Evolutionary conservation across 192 early-diverging fungal species (phyloP).

Genomic region (Entomortierella parvispora): DNA sequence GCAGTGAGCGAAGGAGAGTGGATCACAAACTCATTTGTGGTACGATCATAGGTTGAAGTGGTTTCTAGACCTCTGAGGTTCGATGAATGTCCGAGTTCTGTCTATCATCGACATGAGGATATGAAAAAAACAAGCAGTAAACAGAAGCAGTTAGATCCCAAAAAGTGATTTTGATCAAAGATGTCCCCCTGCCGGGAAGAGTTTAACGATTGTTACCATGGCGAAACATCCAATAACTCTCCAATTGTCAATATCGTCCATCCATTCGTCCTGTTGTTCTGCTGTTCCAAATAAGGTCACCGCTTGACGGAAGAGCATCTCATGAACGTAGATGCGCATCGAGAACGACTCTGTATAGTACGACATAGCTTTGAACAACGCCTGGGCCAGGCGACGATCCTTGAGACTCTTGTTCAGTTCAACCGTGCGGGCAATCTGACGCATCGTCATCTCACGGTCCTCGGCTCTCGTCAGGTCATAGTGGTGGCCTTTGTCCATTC

Average conservation of each 20-base stretch:
- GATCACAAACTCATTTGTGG: slow-evolving; percentile 65
- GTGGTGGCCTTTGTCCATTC: slow-evolving; percentile 49
- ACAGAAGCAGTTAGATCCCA: neutral
- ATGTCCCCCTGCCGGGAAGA: neutral
- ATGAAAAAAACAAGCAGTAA: neutral
- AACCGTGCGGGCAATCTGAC: slow-evolving; percentile 54
- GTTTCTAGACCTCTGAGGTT: slow-evolving; percentile 69
- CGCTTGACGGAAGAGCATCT: slow-evolving; percentile 60
- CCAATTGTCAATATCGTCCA: slow-evolving; percentile 59
- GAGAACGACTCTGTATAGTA: slow-evolving; percentile 62
- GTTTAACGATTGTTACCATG: slow-evolving; percentile 54
- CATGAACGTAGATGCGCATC: slow-evolving; percentile 70
- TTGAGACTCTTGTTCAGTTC: slow-evolving; percentile 36
- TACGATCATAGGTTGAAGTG: slow-evolving; percentile 65
- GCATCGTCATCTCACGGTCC: slow-evolving; percentile 64
- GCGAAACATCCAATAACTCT: slow-evolving; percentile 68
- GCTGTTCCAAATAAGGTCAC: slow-evolving; percentile 60
- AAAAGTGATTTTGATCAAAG: neutral
- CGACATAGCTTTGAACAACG: slow-evolving; percentile 39
- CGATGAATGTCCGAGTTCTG: slow-evolving; percentile 68
- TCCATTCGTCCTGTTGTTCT: slow-evolving; percentile 60
- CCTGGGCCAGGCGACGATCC: slow-evolving; percentile 33
- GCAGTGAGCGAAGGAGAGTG: slow-evolving; percentile 65
- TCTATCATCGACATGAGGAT: slow-evolving; percentile 33
- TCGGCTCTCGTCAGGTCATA: slow-evolving; percentile 56